These are phyloP conservation scores for Cucumis hystrix DNA, from an alignment of 306 rosid genomes.

Conservation along the genomic window DNA sequence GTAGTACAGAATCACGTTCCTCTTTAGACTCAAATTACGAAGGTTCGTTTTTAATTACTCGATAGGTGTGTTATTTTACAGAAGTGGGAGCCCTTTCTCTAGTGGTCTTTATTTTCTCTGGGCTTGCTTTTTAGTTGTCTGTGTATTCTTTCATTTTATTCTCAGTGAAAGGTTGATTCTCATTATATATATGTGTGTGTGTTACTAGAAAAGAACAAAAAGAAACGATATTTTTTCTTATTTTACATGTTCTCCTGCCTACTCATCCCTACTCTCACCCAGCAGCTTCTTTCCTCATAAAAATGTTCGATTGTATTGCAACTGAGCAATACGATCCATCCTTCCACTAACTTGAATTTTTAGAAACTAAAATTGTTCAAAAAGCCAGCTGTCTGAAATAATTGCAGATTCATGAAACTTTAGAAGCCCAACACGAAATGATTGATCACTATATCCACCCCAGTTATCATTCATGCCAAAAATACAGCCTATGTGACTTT, in stretches of 20 bases:
- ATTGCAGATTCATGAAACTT: neutral
- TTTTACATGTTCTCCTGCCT: neutral
- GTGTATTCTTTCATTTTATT: too few relatives aligned
- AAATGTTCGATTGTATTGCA: neutral
- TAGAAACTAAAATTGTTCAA: neutral
- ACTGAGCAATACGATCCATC: neutral
- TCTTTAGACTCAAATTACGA: too few relatives aligned
- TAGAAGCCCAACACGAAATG: neutral
- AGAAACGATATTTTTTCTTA: neutral
- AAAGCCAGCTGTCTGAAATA: neutral
- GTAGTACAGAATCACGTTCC: too few relatives aligned
- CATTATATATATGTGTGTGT: too few relatives aligned
- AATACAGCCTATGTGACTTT: neutral
- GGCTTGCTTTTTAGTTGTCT: too few relatives aligned
- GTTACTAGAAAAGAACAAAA: too few relatives aligned
- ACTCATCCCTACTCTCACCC: neutral
- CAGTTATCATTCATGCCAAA: neutral
- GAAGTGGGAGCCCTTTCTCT: too few relatives aligned
- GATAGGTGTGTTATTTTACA: too few relatives aligned
- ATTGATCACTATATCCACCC: neutral
- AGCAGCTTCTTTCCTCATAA: neutral
- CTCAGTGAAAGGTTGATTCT: too few relatives aligned
- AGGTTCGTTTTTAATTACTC: too few relatives aligned
- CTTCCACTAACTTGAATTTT: neutral
- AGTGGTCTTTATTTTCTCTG: too few relatives aligned